Base-by-base conservation (phyloP, 2,329 filamentous ascomycete species). In the Fusarium sp. region DNA sequence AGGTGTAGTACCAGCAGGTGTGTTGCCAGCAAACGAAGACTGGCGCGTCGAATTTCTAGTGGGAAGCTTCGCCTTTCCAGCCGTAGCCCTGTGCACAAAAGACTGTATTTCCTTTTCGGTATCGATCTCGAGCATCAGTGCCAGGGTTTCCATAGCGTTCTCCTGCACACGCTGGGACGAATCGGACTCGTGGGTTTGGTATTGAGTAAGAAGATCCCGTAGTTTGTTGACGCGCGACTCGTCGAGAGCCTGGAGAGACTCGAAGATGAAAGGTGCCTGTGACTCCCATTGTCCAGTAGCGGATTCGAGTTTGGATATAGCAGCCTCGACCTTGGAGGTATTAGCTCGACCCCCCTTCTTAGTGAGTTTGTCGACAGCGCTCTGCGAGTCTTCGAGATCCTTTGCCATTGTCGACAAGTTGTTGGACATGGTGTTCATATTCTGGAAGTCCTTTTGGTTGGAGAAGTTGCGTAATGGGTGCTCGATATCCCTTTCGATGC, bases 211-310 rank as follows among this genome's bases (percentile, higher is more conserved):
- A 43, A 93, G 88, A 80, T 98, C 95, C 67, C 95, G 92, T 63
- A 99, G 85, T 76, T 97, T 92, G 79, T 98, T 97, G 72, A 97
- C 84, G 59, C 96, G 90, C 74, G 88, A 91, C 82, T 99, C 96
- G 77, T 99, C 96, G 32, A 97, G 84, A 8, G 93, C 91, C 79
- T 99, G 96, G 27, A 99, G 87, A 65, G 91, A 92, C 81, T 99
- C 96, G 77, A 97, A 98, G 65, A 98, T 92, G 80, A 93, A 98
- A 2, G 96, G 96, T 16, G 96, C 94, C 79, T 97, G 94, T 1
- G 94, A 94, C 59, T 97, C 91, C 96, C 96, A 99, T 78, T 97
- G 92, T 71, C 91, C 87, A 46, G 86, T 88, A n/a, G 94, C 91
- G 65, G 89, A 89, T 69, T 97, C 92, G 45, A 97, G 88, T 70